Percentiles rank a stretch among this genome's conserved stretches.
Evolutionary conservation across 805 yeast genomes (phyloP).

Genomic region (Lachancea cidri): DNA sequence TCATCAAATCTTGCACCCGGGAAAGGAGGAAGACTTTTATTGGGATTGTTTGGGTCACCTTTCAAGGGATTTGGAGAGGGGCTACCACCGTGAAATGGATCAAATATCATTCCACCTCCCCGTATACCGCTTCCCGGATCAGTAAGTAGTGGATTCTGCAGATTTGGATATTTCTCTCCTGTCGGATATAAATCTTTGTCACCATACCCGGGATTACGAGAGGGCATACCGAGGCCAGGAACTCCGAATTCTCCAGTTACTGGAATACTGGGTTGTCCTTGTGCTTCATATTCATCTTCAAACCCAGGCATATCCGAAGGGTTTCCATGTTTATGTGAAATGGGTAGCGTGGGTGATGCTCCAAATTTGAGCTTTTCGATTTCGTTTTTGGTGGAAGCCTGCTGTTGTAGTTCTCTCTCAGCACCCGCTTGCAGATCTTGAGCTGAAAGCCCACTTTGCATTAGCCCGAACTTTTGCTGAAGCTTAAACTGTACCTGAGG

Average conservation of each 20-base stretch:
- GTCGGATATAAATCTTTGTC: constrained; percentile 32
- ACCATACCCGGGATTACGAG: constrained; percentile 22
- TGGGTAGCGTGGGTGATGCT: constrained; percentile 32
- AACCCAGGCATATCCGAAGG: constrained; percentile 30
- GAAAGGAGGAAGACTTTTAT: constrained; percentile 12
- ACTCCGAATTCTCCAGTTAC: constrained; percentile 12
- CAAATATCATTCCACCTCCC: constrained; percentile 32
- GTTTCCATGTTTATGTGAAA: background rate
- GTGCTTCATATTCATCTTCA: constrained; percentile 33
- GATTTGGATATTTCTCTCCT: constrained; percentile 27
- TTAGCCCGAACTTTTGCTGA: constrained; percentile 7
- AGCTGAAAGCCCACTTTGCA: too few species aligned
- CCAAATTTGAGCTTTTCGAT: constrained; percentile 7
- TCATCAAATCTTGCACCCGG: constrained; percentile 34
- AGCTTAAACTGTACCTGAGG: background rate
- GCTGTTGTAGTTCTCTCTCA: background rate
- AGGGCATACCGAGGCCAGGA: constrained; percentile 10
- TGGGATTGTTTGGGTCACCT: constrained; percentile 8
- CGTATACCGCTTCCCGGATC: background rate
- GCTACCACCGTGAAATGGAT: constrained; percentile 21
- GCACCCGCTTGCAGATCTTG: too few species aligned
- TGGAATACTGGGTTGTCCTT: constrained; percentile 10
- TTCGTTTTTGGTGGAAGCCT: constrained; percentile 1
- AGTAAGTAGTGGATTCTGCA: constrained; percentile 12
- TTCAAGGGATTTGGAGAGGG: constrained; percentile 8